A percentile compares a stretch with the other conserved stretches of the same genome.
phyloP scores from a whole-genome alignment of 176 grass and related monocot species.

The Alopecurus myosuroides region DNA sequence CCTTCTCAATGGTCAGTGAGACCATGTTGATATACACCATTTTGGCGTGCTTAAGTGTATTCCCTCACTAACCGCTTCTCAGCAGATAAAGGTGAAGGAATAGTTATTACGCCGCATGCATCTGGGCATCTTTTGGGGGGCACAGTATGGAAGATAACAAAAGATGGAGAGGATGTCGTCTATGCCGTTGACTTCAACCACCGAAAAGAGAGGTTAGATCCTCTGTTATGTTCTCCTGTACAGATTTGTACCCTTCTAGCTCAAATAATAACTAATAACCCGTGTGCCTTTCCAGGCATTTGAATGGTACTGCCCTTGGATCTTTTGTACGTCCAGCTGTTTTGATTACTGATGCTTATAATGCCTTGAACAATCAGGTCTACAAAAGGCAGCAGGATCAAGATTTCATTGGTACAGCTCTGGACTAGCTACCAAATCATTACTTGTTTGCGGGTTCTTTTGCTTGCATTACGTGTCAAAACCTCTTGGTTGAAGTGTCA shows the following conservation, averaged over 20 bases:
- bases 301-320: constrained; percentile 86
- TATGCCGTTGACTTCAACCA: constrained; percentile 98
- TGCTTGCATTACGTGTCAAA: not conserved
- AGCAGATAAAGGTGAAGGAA: constrained; percentile 93
- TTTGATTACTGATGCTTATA: constrained; percentile 97
- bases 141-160: constrained; percentile 97
- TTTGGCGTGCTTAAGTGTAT: constrained; percentile 16
- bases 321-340: constrained; percentile 91
- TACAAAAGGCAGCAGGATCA: constrained; percentile 87
- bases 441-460: not conserved
- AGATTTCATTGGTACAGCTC: constrained; percentile 72
- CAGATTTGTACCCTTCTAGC: not conserved
- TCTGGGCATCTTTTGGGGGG: constrained; percentile 93
- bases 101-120: constrained; percentile 92
- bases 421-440: constrained; percentile 3
- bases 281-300: constrained; percentile 60
- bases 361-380: constrained; percentile 89
- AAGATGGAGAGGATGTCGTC: constrained; percentile 90
- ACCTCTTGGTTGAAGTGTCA: not conserved
- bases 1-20: constrained; percentile 73
- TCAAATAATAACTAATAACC: constrained; percentile 16
- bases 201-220: constrained; percentile 67
- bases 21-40: not conserved
- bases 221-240: not conserved
- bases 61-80: constrained; percentile 1